phyloP scores from a whole-genome alignment of 768 basidiomycete genomes.

The Boletus pseudopeckii region DNA sequence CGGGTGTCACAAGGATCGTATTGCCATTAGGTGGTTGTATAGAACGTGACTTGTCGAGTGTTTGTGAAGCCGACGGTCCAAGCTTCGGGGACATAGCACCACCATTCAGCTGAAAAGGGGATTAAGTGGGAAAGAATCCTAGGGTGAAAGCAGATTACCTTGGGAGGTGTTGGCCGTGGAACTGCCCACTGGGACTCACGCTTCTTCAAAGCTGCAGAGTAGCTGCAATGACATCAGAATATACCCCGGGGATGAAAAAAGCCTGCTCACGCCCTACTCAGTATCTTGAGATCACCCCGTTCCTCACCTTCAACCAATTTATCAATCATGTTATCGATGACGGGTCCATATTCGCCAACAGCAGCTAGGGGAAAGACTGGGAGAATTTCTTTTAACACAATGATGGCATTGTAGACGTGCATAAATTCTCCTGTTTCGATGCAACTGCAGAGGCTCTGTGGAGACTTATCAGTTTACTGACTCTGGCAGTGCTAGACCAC shows the following conservation, averaged over 20 bases:
- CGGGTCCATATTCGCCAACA: slow-evolving; percentile 51
- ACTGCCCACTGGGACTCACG: slow-evolving; percentile 57
- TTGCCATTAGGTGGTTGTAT: slow-evolving; percentile 41
- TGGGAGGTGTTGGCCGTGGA: slow-evolving; percentile 28
- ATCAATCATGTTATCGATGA: slow-evolving; percentile 60
- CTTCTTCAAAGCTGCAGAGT: slow-evolving; percentile 72
- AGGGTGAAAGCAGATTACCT: slow-evolving; percentile 24
- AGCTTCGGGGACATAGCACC: slow-evolving; percentile 28
- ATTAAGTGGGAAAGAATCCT: background rate
- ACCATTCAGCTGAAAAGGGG: slow-evolving; percentile 24
- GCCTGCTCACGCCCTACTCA: slow-evolving; percentile 65
- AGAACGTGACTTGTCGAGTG: slow-evolving; percentile 31
- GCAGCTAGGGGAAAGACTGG: slow-evolving; percentile 80
- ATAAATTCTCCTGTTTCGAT: slow-evolving; percentile 90
- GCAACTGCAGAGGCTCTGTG: slow-evolving; percentile 73
- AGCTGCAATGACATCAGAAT: slow-evolving; percentile 39
- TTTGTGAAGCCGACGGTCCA: slow-evolving; percentile 24
- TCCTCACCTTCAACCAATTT: slow-evolving; percentile 70
- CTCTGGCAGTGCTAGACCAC: slow-evolving; percentile 15
- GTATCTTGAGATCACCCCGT: slow-evolving; percentile 78
- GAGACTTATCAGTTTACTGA: background rate
- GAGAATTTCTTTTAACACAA: slow-evolving; percentile 87
- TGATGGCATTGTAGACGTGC: slow-evolving; percentile 96
- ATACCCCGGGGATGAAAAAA: background rate
- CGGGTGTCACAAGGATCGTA: slow-evolving; percentile 29